A percentile compares a stretch with the other conserved stretches of the same genome.
Conservation (phyloP, 1,284 basidiomycete species). For the Leccinum insigne region DNA sequence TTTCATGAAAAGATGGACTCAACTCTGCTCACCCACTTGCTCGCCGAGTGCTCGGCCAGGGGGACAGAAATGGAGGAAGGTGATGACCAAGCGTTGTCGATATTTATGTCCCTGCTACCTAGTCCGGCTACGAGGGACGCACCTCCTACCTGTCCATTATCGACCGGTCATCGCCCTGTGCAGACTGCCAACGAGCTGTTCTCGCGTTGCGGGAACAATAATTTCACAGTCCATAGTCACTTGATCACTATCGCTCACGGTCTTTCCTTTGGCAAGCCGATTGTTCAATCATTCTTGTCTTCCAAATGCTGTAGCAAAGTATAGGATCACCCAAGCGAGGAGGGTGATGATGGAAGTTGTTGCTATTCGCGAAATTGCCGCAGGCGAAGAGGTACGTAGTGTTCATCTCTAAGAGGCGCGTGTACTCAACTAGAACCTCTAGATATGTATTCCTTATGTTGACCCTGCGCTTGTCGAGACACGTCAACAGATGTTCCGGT, state of each 20-base stretch:
- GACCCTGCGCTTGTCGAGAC: conserved; percentile 69
- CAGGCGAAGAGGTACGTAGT: conserved; percentile 60
- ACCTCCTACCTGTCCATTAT: conserved; percentile 37
- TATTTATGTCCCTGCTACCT: conserved; percentile 55
- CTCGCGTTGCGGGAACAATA: conserved; percentile 72
- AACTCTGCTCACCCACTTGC: conserved; percentile 60
- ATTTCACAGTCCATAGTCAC: conserved; percentile 73
- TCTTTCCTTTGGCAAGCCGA: conserved; percentile 71
- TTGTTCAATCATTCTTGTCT: conserved; percentile 77
- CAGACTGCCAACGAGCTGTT: conserved; percentile 46
- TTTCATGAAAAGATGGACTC: conserved; percentile 58
- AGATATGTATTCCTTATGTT: conserved; percentile 74
- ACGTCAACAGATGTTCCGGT: conserved; percentile 55
- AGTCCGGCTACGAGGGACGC: conserved; percentile 32
- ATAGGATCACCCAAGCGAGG: conserved; percentile 40
- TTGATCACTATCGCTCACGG: conserved; percentile 67
- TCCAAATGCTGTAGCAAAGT: conserved; percentile 70
- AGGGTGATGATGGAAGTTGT: conserved; percentile 59
- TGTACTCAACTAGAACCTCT: conserved; percentile 2
- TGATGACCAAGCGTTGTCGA: conserved; percentile 32
- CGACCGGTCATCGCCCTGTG: conserved; percentile 27
- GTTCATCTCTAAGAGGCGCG: not conserved
- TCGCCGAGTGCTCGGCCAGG: conserved; percentile 42
- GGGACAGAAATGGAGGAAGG: conserved; percentile 9
- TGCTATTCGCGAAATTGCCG: conserved; percentile 53